These are phyloP conservation scores for Spizellomyces sp. DNA, from an alignment of 192 early-diverging fungal genomes.

Conservation along the genomic window DNA sequence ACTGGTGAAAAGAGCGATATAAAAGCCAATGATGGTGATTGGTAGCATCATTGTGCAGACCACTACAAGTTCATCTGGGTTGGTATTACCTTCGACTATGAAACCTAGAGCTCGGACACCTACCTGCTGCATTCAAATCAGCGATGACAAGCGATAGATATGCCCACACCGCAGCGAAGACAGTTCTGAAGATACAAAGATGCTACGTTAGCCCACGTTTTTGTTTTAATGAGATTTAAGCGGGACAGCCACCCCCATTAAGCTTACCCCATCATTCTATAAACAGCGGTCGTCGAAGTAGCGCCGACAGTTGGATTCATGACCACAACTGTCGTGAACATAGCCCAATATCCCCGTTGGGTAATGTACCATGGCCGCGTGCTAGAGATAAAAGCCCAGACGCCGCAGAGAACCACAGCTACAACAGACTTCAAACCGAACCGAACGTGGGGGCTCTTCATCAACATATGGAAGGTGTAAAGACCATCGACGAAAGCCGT, in stretches of 20 bases:
- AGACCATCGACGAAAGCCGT: not conserved
- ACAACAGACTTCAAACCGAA: slow-evolving; percentile 1
- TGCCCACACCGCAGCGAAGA: not conserved
- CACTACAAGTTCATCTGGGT: not conserved
- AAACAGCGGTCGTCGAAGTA: not conserved
- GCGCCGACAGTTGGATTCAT: not conserved
- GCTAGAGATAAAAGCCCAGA: not conserved
- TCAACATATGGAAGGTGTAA: not conserved
- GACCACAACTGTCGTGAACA: not conserved
- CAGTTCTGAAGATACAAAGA: not conserved
- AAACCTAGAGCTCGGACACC: too few species aligned
- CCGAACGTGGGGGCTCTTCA: not conserved
- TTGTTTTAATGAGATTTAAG: too few species aligned
- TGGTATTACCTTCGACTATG: too few species aligned
- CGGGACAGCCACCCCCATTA: too few species aligned
- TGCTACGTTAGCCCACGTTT: too few species aligned
- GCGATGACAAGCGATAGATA: not conserved
- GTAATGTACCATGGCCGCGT: not conserved
- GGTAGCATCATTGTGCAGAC: not conserved
- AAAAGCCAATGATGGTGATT: not conserved
- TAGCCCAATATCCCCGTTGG: not conserved
- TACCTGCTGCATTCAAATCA: too few species aligned
- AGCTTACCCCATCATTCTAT: not conserved
- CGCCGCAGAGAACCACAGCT: not conserved
- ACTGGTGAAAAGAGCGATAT: not conserved